phyloP scores from a whole-genome alignment of 768 basidiomycete species.

The Cystobasidium onofrii region DNA sequence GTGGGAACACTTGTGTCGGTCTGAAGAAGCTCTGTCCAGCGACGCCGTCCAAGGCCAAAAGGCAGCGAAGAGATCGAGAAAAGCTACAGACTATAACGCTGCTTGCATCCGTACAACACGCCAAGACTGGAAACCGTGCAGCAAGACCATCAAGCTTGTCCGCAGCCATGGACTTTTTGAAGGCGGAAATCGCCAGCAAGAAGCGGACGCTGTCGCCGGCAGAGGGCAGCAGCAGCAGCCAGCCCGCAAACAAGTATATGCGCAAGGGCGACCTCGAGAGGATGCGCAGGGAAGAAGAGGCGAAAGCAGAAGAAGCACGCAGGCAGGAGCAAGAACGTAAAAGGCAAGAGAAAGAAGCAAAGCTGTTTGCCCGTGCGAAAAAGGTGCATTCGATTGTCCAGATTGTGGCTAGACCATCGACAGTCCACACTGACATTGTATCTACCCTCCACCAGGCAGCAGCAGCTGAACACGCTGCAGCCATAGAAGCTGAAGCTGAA shows the following conservation, averaged over 20 bases:
- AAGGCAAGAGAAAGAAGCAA: slow-evolving; percentile 47
- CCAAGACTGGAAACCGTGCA: background rate
- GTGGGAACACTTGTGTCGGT: background rate
- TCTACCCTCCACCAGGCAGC: slow-evolving; percentile 22
- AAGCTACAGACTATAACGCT: background rate
- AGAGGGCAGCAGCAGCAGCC: slow-evolving; percentile 43
- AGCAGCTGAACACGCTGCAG: slow-evolving; percentile 16
- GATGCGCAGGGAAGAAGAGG: slow-evolving; percentile 52
- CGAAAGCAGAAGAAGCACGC: slow-evolving; percentile 49
- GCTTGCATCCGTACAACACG: background rate
- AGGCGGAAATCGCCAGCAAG: slow-evolving; percentile 80
- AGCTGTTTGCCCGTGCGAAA: slow-evolving; percentile 42
- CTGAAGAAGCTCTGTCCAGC: background rate
- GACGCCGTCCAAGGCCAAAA: background rate
- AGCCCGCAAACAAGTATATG: slow-evolving; percentile 66
- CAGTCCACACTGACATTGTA: background rate
- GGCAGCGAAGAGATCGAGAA: background rate
- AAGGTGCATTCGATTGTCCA: slow-evolving; percentile 35
- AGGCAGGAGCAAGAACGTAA: slow-evolving; percentile 48
- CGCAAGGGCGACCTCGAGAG: slow-evolving; percentile 81
- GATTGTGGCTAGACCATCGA: background rate
- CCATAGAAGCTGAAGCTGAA: background rate
- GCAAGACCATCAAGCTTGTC: background rate
- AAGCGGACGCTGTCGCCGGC: slow-evolving; percentile 51
- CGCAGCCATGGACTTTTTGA: slow-evolving; percentile 71